Base-by-base conservation (phyloP, 2,329 filamentous ascomycete species). In the Polytolypa hystricis region DNA sequence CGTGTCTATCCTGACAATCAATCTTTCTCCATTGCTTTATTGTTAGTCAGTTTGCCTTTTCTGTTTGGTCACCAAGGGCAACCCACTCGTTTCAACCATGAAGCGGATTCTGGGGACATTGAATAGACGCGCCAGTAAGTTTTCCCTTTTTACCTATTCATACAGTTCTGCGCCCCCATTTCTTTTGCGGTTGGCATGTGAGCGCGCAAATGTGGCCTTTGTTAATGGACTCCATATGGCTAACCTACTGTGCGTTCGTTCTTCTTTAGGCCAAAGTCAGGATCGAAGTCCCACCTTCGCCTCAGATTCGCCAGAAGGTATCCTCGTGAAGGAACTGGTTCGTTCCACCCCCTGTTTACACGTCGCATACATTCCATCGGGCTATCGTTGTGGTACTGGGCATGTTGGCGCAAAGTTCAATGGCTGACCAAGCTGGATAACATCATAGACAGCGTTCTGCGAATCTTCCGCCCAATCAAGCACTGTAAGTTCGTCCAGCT, bases 391-490 rank as follows among this genome's bases (percentile, higher is more conserved):
- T n/a, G n/a, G n/a, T n/a, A n/a, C n/a, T n/a, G n/a, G n/a, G n/a
- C n/a, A 3, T 26, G 21, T 7, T n/a, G 28, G 27, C 27, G 27
- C 34, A 30, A 27, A 25, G 39, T 30, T 14, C 14, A 20, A 29
- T 16, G 26, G 23, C 23, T 35, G 30, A 34, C 25, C 39, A 32
- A 29, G 38, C 4, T 16, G 2, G 12, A 11, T 16, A 20, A n/a
- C 12, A 17, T n/a, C n/a, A 33, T 54, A 87, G 83, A 81, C 71
- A 68, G 70, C 76, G 30, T 93, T 93, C 57, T 93, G 84, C 68
- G 81, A 89, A 61, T 80, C 81, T 33, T 77, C 74, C 44, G 49
- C 44, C 19, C 70, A 72, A 35, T 66, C 72, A 39, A 71, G 73
- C 52, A 33, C 50, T 16, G 36, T 39, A 31, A n/a, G 27, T 27